Conservation (phyloP, 1,139 yeast species). For the Suhomyces terraborum region DNA sequence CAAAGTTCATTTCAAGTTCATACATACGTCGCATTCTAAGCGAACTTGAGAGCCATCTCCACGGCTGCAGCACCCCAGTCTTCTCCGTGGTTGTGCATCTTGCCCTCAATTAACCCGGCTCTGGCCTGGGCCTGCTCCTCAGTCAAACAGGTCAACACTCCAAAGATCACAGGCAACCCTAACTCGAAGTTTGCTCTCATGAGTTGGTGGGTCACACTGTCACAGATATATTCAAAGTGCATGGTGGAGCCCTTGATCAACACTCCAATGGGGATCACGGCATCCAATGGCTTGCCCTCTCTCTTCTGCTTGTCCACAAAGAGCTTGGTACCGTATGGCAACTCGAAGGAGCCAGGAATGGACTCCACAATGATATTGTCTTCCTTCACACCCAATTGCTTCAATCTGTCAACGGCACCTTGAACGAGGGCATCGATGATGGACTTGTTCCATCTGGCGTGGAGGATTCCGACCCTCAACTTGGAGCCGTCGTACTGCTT, state of each 20-base stretch:
- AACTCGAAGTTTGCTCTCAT: constrained; percentile 79
- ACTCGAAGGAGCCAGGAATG: constrained; percentile 93
- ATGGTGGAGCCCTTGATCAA: constrained; percentile 94
- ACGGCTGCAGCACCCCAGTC: constrained; percentile 99
- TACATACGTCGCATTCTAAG: constrained; percentile 1
- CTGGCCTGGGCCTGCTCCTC: constrained; percentile 92
- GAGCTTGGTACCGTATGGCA: constrained; percentile 76
- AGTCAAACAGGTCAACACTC: constrained; percentile 88
- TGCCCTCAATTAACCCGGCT: constrained; percentile 79
- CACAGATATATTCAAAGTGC: constrained; percentile 98
- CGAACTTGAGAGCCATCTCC: constrained; percentile 75
- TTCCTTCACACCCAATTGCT: constrained; percentile 66
- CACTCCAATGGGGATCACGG: constrained; percentile 90
- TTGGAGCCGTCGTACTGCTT: constrained; percentile 67
- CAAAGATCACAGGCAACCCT: constrained; percentile 83
- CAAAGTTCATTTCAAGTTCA: not conserved
- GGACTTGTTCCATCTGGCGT: constrained; percentile 89
- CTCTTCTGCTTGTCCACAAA: constrained; percentile 50
- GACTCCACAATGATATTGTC: constrained; percentile 78
- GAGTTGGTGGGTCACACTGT: constrained; percentile 80
- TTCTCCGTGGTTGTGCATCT: constrained; percentile 91
- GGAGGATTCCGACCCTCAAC: constrained; percentile 80
- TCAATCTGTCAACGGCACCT: constrained; percentile 69
- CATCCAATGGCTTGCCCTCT: constrained; percentile 64
- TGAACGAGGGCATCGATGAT: constrained; percentile 78